Evolutionary conservation across 108 stramenopile genomes (phyloP).

Genomic region (Skeletonema grethae): DNA sequence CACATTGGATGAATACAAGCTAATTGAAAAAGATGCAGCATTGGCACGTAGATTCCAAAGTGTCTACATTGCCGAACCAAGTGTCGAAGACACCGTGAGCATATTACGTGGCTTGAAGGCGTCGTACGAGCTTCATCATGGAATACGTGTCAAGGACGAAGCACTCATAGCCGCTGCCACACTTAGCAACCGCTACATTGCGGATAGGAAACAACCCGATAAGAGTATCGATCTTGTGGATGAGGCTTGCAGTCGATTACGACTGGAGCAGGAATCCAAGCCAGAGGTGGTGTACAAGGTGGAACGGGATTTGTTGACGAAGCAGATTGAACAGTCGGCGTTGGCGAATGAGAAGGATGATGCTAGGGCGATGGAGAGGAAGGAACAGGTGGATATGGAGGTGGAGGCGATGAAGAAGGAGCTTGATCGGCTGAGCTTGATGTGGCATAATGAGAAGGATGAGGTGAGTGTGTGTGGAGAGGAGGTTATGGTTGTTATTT

Average conservation of each 20-base stretch:
- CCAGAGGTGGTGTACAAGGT: slow-evolving; percentile 88
- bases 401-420: slow-evolving; percentile 69
- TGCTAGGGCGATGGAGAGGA: slow-evolving; percentile 62
- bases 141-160: slow-evolving; percentile 96
- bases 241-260: slow-evolving; percentile 93
- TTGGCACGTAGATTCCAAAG: slow-evolving; percentile 99
- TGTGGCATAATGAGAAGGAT: slow-evolving; percentile 67
- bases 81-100: slow-evolving; percentile 96
- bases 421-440: slow-evolving; percentile 60
- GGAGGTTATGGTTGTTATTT: no score
- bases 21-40: slow-evolving; percentile 98
- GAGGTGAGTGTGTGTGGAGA: slow-evolving; percentile 18
- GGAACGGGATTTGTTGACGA: slow-evolving; percentile 89
- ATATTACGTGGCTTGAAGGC: slow-evolving; percentile 97
- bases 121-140: slow-evolving; percentile 95
- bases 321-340: slow-evolving; percentile 93
- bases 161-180: slow-evolving; percentile 97
- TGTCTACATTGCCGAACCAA: slow-evolving; percentile 94
- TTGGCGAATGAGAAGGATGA: slow-evolving; percentile 78
- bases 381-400: slow-evolving; percentile 60
- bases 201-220: slow-evolving; percentile 90
- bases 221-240: slow-evolving; percentile 97
- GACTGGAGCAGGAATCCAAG: slow-evolving; percentile 85
- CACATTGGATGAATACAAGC: slow-evolving; percentile 97
- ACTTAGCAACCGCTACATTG: slow-evolving; percentile 95